A percentile compares a stretch with the other conserved stretches of the same genome.
Evolutionary conservation across 2,329 filamentous ascomycete genomes (phyloP).

Genomic region (Alternaria sp.): DNA sequence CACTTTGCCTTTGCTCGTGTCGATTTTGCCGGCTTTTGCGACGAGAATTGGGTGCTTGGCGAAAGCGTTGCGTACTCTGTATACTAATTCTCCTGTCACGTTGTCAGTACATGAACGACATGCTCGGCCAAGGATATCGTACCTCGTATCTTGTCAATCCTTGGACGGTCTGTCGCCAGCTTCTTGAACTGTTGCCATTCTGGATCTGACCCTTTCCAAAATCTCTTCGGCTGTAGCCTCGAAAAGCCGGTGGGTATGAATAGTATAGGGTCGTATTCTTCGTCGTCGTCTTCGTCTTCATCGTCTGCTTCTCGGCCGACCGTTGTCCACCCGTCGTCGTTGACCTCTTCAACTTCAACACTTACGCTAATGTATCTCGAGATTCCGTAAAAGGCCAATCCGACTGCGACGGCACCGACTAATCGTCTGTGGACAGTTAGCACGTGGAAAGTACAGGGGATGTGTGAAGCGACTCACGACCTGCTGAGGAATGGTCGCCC

Average conservation of each 20-base stretch:
- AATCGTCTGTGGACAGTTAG: constrained; percentile 31
- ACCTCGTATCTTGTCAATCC: constrained; percentile 50
- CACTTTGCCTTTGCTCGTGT: constrained; percentile 49
- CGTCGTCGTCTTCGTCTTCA: constrained; percentile 40
- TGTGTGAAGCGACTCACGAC: constrained; percentile 32
- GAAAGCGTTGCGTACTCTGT: constrained; percentile 39
- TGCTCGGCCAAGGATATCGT: constrained; percentile 3
- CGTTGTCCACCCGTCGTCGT: constrained; percentile 24
- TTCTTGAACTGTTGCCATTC: constrained; percentile 60
- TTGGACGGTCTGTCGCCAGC: constrained; percentile 51
- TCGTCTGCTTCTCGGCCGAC: constrained; percentile 30
- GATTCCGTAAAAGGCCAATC: constrained; percentile 26
- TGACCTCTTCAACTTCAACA: constrained; percentile 29
- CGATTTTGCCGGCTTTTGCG: constrained; percentile 46
- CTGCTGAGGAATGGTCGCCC: constrained; percentile 44
- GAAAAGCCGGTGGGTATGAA: constrained; percentile 59
- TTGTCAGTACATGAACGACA: constrained; percentile 6
- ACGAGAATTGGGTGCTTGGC: constrained; percentile 39
- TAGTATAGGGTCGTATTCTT: constrained; percentile 43
- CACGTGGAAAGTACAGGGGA: background rate
- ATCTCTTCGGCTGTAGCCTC: constrained; percentile 47
- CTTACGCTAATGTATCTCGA: constrained; percentile 30
- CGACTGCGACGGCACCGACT: constrained; percentile 27
- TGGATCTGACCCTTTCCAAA: constrained; percentile 59
- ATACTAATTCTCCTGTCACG: constrained; percentile 44